Conservation (phyloP, 148 eudicot species). For the Chenopodium formosanum region DNA sequence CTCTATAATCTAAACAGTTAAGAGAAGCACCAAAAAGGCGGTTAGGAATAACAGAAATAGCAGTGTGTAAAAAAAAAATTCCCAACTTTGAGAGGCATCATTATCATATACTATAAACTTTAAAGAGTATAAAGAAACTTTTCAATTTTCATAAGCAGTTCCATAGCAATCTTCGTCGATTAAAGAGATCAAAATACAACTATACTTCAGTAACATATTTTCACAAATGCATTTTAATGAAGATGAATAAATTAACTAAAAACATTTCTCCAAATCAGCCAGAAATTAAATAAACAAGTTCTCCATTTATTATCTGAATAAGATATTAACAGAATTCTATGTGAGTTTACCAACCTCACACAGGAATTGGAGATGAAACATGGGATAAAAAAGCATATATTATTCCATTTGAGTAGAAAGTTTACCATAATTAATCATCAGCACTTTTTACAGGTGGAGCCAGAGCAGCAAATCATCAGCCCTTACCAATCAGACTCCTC, state of each 20-base stretch:
- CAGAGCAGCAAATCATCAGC: neutral
- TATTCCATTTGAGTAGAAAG: neutral
- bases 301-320: neutral
- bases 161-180: neutral
- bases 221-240: neutral
- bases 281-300: neutral
- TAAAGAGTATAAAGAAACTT: neutral
- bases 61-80: no score
- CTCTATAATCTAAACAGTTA: no score
- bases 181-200: neutral
- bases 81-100: neutral
- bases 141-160: neutral
- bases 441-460: neutral
- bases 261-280: neutral
- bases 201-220: neutral
- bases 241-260: neutral
- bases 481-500: neutral
- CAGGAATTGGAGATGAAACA: conserved; percentile 55
- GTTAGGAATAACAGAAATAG: no score
- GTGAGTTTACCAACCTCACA: conserved; percentile 59
- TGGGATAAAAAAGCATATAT: no score
- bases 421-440: neutral
- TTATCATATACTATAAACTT: neutral
- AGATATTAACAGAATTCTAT: neutral
- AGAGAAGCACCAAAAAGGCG: no score